Evolutionary conservation across 441 rosid species (phyloP).

Genomic region (Theobroma grandiflorum): DNA sequence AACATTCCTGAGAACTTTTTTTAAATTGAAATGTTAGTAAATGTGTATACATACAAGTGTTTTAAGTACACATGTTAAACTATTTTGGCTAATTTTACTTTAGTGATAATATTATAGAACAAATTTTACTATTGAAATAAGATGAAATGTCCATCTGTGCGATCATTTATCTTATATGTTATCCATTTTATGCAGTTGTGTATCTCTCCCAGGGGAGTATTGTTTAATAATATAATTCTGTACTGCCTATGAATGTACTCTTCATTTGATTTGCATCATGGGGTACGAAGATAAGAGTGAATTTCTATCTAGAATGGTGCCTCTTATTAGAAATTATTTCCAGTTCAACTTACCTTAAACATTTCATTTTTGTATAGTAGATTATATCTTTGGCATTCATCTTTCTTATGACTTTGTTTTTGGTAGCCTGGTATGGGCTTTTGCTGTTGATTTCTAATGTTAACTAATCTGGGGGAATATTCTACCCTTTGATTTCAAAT

Average conservation of each 20-base stretch:
- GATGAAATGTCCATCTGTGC: neutral
- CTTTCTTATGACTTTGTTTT: neutral
- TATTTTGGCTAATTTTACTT: constrained; percentile 9
- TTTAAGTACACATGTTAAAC: neutral
- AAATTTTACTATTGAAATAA: neutral
- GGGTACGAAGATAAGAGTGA: neutral
- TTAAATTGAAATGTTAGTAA: constrained; percentile 5
- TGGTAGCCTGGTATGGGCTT: neutral
- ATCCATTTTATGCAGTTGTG: neutral
- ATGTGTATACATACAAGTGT: neutral
- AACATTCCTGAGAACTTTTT: neutral
- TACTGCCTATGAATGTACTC: neutral
- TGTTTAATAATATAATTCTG: neutral
- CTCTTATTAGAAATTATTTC: too few species aligned
- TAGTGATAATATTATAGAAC: neutral
- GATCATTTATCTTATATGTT: neutral
- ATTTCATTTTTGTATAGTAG: neutral
- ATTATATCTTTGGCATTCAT: neutral
- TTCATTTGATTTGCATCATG: neutral
- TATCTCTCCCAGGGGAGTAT: neutral
- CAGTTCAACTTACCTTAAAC: neutral
- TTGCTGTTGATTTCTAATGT: neutral
- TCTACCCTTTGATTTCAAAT: neutral
- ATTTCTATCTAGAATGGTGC: neutral
- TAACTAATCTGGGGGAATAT: neutral